These are phyloP conservation scores for Marsdenia floribunda DNA, from an alignment of 257 asterid genomes.

Conservation along the genomic window DNA sequence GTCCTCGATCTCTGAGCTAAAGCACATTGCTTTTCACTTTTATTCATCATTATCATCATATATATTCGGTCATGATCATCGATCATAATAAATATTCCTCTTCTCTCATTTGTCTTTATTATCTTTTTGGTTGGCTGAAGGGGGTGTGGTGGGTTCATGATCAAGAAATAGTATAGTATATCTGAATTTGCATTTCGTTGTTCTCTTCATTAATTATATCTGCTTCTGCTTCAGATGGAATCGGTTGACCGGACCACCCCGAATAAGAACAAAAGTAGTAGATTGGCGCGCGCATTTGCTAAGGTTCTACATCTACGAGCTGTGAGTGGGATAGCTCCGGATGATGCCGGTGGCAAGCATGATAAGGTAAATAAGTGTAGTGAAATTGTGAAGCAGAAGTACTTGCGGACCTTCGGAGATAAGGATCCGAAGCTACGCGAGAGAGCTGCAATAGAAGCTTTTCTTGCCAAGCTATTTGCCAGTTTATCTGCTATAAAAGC, in stretches of 20 bases:
- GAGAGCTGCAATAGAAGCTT: constrained; percentile 44
- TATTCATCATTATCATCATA: constrained; percentile 32
- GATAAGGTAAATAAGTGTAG: constrained; percentile 21
- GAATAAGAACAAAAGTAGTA: constrained; percentile 42
- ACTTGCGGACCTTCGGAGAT: constrained; percentile 9
- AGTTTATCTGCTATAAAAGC: constrained; percentile 63
- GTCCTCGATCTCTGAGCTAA: constrained; percentile 48
- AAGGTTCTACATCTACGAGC: constrained; percentile 58
- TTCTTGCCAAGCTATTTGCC: constrained; percentile 71
- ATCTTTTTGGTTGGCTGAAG: constrained; percentile 16
- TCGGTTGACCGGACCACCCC: constrained; percentile 43
- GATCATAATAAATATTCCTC: constrained; percentile 27
- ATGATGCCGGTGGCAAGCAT: constrained; percentile 12
- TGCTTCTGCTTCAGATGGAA: constrained; percentile 60
- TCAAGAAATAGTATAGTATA: background rate
- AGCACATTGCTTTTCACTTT: constrained; percentile 42
- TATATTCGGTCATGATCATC: constrained; percentile 23
- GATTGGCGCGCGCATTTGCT: constrained; percentile 58
- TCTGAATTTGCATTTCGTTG: background rate
- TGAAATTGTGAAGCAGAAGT: constrained; percentile 19
- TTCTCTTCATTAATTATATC: constrained; percentile 9
- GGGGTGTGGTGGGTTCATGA: background rate
- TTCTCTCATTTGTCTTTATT: constrained; percentile 26
- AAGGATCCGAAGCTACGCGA: constrained; percentile 28
- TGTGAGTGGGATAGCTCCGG: constrained; percentile 34